A percentile compares a stretch with the other conserved stretches of the same genome.
These are phyloP conservation scores for Vachellia pachyceras DNA, from an alignment of 306 rosid species.

Conservation along the genomic window DNA sequence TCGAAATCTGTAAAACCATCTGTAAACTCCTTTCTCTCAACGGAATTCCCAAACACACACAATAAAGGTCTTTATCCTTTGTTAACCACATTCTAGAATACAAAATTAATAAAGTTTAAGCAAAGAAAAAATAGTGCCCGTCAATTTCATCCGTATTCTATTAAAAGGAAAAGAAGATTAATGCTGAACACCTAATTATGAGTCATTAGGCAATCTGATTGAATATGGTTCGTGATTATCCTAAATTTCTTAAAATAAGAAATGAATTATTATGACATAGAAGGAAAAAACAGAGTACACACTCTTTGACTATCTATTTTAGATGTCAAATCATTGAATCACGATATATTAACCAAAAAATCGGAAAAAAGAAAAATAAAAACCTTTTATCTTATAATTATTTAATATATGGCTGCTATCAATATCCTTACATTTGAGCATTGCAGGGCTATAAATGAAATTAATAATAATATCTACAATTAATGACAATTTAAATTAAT, in stretches of 20 bases:
- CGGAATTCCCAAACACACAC: too few relatives aligned
- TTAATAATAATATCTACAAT: neutral
- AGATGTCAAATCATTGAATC: neutral
- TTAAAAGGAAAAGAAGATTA: neutral
- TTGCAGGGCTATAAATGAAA: neutral
- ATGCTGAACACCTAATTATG: neutral
- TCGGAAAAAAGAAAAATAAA: neutral
- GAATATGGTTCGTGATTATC: neutral
- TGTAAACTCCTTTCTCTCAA: too few relatives aligned
- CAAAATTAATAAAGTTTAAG: neutral
- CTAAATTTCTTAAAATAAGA: neutral
- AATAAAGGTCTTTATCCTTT: neutral
- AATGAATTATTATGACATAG: neutral
- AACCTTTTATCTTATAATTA: too few relatives aligned
- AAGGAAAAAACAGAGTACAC: neutral
- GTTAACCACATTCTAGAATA: neutral
- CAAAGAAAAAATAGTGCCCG: neutral
- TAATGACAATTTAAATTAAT: too few relatives aligned
- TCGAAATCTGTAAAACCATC: too few relatives aligned
- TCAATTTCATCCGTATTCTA: neutral
- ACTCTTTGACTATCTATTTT: neutral
- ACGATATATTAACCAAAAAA: neutral
- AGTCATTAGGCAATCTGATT: neutral
- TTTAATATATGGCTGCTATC: too few relatives aligned
- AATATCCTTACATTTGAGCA: too few relatives aligned